Base-by-base conservation (phyloP, 257 asterid species). In the Przewalskia tangutica region DNA sequence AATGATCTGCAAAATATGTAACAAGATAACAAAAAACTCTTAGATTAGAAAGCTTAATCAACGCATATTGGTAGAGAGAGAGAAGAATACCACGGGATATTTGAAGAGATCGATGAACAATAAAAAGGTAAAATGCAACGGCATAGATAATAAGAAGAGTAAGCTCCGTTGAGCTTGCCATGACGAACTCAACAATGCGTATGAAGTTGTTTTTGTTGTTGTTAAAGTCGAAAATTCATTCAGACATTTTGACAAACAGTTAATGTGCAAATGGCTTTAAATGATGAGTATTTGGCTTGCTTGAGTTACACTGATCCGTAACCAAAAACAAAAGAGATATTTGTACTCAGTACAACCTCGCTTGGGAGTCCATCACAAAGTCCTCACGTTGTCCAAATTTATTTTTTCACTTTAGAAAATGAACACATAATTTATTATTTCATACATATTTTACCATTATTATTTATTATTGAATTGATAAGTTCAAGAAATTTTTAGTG, bases 101-200 rank as follows among this genome's bases (percentile, higher is more conserved):
- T 86, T 90, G 94, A 36, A 95, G 94, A 73, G 98, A 92, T 84
- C 99, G 97, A 42, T 86, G 93, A 84, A 94, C 88, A 82, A 90
- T 85, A 56, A 92, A 80, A 59, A 81, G 44, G 84, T 95, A 94
- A 90, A 95, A 94, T 80, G 85, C 83, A 77, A 83, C 62, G 65
- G 94, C 98, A 85, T 92, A 95, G 12, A 87, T 76, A 73, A 90
- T 51, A 80, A 93, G 93, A 83, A 95, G 82, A 27, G 81, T 51
- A 40, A 95, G 97, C 92, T 95, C 98, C 77, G 83, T 88, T 53
- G 79, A 13, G 23, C 23, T 75, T 75, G 79, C 13, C 79, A 75
- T 75, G 44, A 16, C 8, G 51, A 27, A 27, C 73, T 65, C 73
- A 65, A 65, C 48, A 65, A 32, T 32, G 46, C 48, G 2, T 14